A percentile compares a stretch with the other conserved stretches of the same genome.
phyloP scores from a whole-genome alignment of 1,284 basidiomycete species.

The Ganoderma multipileum region DNA sequence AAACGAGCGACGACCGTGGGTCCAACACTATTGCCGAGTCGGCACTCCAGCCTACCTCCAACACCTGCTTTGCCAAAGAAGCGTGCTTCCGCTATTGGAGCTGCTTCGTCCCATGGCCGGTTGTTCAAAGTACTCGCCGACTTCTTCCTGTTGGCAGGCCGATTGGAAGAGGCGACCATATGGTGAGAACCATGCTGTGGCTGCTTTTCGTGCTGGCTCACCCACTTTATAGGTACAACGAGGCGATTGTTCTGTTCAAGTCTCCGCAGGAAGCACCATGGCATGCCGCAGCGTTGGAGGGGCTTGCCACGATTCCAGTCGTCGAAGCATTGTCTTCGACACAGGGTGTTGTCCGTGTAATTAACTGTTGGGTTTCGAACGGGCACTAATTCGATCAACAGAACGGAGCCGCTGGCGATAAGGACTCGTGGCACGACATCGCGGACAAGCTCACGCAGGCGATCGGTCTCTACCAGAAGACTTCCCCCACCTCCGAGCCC shows the following conservation, averaged over 20 bases:
- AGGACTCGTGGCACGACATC: conserved; percentile 74
- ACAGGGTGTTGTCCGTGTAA: conserved; percentile 67
- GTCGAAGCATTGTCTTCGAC: conserved; percentile 84
- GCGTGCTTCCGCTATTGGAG: conserved; percentile 65
- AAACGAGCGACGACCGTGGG: conserved; percentile 64
- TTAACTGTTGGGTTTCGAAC: neutral
- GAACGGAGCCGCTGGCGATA: conserved; percentile 52
- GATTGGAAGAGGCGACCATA: conserved; percentile 78
- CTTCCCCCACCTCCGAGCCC: conserved; percentile 56
- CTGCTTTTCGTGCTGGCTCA: conserved; percentile 7
- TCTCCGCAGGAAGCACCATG: conserved; percentile 79
- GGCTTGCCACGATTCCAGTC: conserved; percentile 78
- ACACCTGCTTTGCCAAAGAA: conserved; percentile 51
- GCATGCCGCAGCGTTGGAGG: conserved; percentile 89
- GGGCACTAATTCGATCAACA: conserved; percentile 23
- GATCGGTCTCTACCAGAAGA: conserved; percentile 64
- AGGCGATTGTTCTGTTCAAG: conserved; percentile 79
- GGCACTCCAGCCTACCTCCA: conserved; percentile 57
- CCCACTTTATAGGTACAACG: conserved; percentile 71
- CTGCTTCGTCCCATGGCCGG: conserved; percentile 77
- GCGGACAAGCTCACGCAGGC: conserved; percentile 75
- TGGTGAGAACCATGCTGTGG: conserved; percentile 57
- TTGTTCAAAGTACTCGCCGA: conserved; percentile 90
- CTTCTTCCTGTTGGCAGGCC: conserved; percentile 84
- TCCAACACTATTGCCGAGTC: conserved; percentile 41